phyloP scores from a whole-genome alignment of 1,284 basidiomycete species.

The Chalciporus sp. region DNA sequence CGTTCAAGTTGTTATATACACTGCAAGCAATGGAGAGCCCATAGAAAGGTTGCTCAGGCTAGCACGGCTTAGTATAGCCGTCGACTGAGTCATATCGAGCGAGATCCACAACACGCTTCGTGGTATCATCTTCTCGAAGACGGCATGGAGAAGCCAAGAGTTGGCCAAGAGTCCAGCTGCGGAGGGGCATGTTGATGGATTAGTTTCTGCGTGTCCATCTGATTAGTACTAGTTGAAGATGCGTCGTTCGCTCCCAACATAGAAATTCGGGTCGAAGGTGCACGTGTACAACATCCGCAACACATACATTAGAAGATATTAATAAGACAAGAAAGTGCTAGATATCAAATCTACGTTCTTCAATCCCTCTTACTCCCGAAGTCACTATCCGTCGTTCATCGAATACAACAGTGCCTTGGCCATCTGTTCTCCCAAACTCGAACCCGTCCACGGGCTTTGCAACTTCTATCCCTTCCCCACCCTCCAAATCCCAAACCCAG shows the following conservation, averaged over 20 bases:
- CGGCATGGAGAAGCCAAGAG: neutral
- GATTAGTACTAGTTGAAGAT: neutral
- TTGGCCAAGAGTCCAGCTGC: conserved; percentile 14
- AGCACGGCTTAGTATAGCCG: conserved; percentile 4
- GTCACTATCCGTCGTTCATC: conserved; percentile 74
- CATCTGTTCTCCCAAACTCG: conserved; percentile 10
- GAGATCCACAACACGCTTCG: neutral
- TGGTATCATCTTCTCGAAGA: conserved; percentile 4
- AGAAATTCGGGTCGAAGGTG: neutral
- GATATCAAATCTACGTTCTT: conserved; percentile 70
- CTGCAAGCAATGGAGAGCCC: neutral
- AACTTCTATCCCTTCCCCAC: conserved; percentile 63
- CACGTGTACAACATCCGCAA: no score
- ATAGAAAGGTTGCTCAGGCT: neutral
- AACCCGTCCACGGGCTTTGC: conserved; percentile 30
- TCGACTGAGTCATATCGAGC: neutral
- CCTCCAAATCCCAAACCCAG: conserved; percentile 84
- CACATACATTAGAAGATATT: no score
- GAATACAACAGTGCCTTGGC: conserved; percentile 59
- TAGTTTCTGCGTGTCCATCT: neutral
- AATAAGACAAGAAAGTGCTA: conserved; percentile 30
- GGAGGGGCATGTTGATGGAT: neutral
- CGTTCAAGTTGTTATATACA: neutral
- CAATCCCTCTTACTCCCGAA: conserved; percentile 50
- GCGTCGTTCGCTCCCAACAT: neutral